Evolutionary conservation across 192 early-diverging fungal genomes (phyloP).

Genomic region (Cetraspora pellucida): DNA sequence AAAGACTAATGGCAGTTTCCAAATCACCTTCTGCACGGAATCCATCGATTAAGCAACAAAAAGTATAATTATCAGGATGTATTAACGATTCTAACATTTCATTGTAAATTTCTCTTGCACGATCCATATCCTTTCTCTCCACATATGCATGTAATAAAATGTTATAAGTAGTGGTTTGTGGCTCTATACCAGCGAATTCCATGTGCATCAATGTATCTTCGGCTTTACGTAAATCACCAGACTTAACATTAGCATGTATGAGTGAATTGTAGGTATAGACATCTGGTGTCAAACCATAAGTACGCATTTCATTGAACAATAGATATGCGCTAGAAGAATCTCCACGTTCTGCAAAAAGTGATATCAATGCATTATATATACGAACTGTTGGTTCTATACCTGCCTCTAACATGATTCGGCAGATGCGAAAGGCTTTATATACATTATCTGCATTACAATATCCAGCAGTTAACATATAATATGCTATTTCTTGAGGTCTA

Average conservation of each 20-base stretch:
- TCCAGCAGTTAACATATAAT: slow-evolving; percentile 49
- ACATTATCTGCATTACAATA: slow-evolving; percentile 49
- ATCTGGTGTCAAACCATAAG: slow-evolving; percentile 42
- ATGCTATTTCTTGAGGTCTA: slow-evolving; percentile 45
- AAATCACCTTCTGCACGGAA: slow-evolving; percentile 46
- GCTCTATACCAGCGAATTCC: slow-evolving; percentile 62
- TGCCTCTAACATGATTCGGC: slow-evolving; percentile 41
- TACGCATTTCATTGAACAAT: slow-evolving; percentile 53
- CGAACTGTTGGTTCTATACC: slow-evolving; percentile 45
- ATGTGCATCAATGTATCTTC: slow-evolving; percentile 86
- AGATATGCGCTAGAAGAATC: slow-evolving; percentile 39
- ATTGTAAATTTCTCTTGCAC: slow-evolving; percentile 48
- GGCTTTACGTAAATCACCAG: slow-evolving; percentile 68
- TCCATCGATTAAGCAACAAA: slow-evolving; percentile 47
- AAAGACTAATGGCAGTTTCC: slow-evolving; percentile 41
- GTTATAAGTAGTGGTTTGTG: slow-evolving; percentile 80
- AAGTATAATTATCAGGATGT: slow-evolving; percentile 49
- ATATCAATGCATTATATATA: slow-evolving; percentile 55
- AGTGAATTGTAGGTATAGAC: slow-evolving; percentile 66
- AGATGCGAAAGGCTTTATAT: slow-evolving; percentile 45
- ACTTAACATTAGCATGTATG: slow-evolving; percentile 74
- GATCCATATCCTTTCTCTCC: slow-evolving; percentile 46
- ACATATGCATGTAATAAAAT: slow-evolving; percentile 79
- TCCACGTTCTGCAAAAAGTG: slow-evolving; percentile 49
- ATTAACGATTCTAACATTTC: slow-evolving; percentile 45